Base-by-base conservation (phyloP, 331 rosid genomes). In the Cydonia oblonga region DNA sequence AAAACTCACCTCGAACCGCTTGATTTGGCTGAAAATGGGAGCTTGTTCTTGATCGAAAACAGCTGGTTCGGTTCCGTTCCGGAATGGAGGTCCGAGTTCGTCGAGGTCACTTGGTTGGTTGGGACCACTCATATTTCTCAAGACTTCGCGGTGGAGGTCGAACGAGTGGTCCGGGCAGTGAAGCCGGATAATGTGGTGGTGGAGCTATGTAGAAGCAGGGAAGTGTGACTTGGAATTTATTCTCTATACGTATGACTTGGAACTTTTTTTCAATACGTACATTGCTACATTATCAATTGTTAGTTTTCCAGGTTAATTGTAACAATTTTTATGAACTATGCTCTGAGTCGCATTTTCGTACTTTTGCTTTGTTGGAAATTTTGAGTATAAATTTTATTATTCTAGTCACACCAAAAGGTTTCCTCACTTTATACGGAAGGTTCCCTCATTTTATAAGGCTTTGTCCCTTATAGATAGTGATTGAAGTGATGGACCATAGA, bases 131-230 rank as follows among this genome's bases (percentile, higher is more conserved):
- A 86, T 81, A 81, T 86, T 68, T 91, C 96, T 2, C 15, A 70
- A 35, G 84, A 84, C 26, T 93, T 97, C 1, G 90, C 90, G 30
- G 1, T 32, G 71, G 90, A 86, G 13, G 98, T 91, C 7, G 84
- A 91, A 71, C 96, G 96, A 4, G 92, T 93, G 10, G 87, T 91
- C 2, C 80, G 77, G 16, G 78, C 84, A n/a, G 83, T 93, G 23
- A 84, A 79, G 30, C 98, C 92, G 0, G 96, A 93, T 64, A 87
- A 89, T 72, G 96, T 89, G 12, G 96, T 83, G 49, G 96, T 93
- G 52, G 98, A 93, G 71, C 90, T 93, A 15, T 89, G 97, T 10
- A 84, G 97, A 83, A 91, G 98, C 93, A 87, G 98, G 97, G 85
- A 86, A 89, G 84, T 64, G 32, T 49, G 7, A 72, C 44, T 65